Percentiles rank a stretch among this genome's conserved stretches.
Evolutionary conservation across 2,329 filamentous ascomycete species (phyloP).

Genomic region (Corynespora cassiicola): DNA sequence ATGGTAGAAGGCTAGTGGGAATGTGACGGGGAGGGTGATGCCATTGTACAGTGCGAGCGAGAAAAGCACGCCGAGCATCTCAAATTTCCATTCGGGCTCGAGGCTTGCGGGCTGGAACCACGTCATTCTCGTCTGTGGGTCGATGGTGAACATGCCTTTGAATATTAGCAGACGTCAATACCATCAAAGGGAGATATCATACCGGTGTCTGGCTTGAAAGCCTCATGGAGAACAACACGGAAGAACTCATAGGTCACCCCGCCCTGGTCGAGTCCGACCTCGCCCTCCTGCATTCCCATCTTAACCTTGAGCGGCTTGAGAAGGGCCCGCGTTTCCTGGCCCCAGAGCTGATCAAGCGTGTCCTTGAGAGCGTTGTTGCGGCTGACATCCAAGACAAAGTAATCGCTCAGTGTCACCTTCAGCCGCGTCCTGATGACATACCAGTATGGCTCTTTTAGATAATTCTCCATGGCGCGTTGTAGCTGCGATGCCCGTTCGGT

Average conservation of each 20-base stretch:
- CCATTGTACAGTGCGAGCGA: constrained; percentile 94
- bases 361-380: constrained; percentile 50
- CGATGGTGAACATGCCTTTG: constrained; percentile 75
- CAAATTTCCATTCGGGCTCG: constrained; percentile 87
- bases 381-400: constrained; percentile 53
- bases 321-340: constrained; percentile 80
- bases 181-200: constrained; percentile 30
- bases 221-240: constrained; percentile 79
- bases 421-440: constrained; percentile 39
- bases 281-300: constrained; percentile 78
- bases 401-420: constrained; percentile 43
- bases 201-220: constrained; percentile 77
- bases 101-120: constrained; percentile 88
- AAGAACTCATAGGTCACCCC: constrained; percentile 98
- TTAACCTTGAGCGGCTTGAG: constrained; percentile 87
- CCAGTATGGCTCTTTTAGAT: constrained; percentile 29
- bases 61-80: constrained; percentile 85
- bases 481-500: constrained; percentile 37
- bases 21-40: constrained; percentile 86
- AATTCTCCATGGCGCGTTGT: constrained; percentile 28
- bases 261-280: constrained; percentile 90
- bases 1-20: constrained; percentile 83
- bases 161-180: constrained; percentile 13
- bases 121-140: constrained; percentile 76
- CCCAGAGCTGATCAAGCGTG: constrained; percentile 85